These are phyloP conservation scores for Geranium brycei DNA, from an alignment of 345 rosid genomes.

Conservation along the genomic window DNA sequence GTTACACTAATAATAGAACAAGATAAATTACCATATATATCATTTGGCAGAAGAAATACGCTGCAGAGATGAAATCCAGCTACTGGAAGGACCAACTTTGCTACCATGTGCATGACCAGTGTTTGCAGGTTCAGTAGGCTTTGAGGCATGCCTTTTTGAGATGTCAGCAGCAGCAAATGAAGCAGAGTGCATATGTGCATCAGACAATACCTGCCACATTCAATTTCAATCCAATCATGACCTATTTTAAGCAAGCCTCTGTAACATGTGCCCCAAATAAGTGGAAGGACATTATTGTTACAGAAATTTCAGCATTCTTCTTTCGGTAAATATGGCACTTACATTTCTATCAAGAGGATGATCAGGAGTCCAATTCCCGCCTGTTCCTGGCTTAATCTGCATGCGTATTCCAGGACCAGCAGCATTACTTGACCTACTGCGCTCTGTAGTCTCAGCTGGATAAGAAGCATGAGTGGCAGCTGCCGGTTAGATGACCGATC, in stretches of 20 bases:
- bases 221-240: constrained; percentile 3
- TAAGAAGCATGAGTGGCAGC: constrained; percentile 39
- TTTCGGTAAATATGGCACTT: constrained; percentile 13
- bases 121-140: constrained; percentile 46
- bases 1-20: constrained; percentile 4
- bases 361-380: constrained; percentile 41
- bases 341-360: constrained; percentile 52
- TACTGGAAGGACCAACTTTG: constrained; percentile 45
- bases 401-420: constrained; percentile 38
- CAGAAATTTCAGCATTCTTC: not conserved
- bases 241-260: not conserved
- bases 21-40: constrained; percentile 27
- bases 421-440: constrained; percentile 27
- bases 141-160: constrained; percentile 45
- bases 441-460: constrained; percentile 38
- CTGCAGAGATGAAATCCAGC: constrained; percentile 72
- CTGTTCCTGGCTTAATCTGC: constrained; percentile 44
- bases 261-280: not conserved
- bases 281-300: not conserved
- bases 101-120: constrained; percentile 38
- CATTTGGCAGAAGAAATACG: constrained; percentile 55
- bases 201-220: constrained; percentile 24
- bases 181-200: constrained; percentile 45
- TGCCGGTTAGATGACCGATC: constrained; percentile 20
- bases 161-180: constrained; percentile 47